These are phyloP conservation scores for Tricholoma sp. DNA, from an alignment of 768 basidiomycete species.

Conservation along the genomic window DNA sequence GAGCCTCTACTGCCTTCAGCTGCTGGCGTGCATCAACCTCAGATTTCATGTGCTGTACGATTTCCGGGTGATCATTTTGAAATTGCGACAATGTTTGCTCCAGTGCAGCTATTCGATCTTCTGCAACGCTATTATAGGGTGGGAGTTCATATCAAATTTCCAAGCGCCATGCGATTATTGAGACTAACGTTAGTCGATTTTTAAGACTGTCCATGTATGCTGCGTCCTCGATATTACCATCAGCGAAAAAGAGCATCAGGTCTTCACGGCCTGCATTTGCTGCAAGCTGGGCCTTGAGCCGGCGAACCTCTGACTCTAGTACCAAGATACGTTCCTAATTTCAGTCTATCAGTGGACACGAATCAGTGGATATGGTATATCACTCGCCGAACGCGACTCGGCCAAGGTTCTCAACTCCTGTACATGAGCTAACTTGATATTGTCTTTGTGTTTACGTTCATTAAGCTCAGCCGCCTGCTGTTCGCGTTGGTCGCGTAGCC, in stretches of 20 bases:
- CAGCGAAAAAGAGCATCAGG: slow-evolving; percentile 65
- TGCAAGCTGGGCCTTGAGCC: slow-evolving; percentile 74
- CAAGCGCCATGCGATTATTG: not conserved
- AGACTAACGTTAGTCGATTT: slow-evolving; percentile 48
- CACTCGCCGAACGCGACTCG: slow-evolving; percentile 44
- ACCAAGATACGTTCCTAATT: slow-evolving; percentile 66
- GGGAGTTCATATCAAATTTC: slow-evolving; percentile 11
- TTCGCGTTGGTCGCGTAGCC: slow-evolving; percentile 71
- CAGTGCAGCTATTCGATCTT: slow-evolving; percentile 43
- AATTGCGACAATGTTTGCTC: slow-evolving; percentile 47
- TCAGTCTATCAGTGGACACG: not conserved
- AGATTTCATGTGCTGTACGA: slow-evolving; percentile 40
- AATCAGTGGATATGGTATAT: not conserved
- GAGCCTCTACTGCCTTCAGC: slow-evolving; percentile 37
- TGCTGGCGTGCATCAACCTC: slow-evolving; percentile 49
- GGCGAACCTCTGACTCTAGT: slow-evolving; percentile 65
- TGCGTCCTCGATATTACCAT: slow-evolving; percentile 45
- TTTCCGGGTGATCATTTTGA: slow-evolving; percentile 48
- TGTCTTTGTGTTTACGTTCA: slow-evolving; percentile 66
- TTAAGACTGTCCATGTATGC: slow-evolving; percentile 51
- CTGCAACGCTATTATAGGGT: slow-evolving; percentile 40
- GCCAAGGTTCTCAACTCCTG: slow-evolving; percentile 64
- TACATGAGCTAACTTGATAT: slow-evolving; percentile 48
- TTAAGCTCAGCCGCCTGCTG: slow-evolving; percentile 56
- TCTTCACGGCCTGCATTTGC: slow-evolving; percentile 68